phyloP scores from a whole-genome alignment of 2,329 filamentous ascomycete species.

The Fusarium sp. region DNA sequence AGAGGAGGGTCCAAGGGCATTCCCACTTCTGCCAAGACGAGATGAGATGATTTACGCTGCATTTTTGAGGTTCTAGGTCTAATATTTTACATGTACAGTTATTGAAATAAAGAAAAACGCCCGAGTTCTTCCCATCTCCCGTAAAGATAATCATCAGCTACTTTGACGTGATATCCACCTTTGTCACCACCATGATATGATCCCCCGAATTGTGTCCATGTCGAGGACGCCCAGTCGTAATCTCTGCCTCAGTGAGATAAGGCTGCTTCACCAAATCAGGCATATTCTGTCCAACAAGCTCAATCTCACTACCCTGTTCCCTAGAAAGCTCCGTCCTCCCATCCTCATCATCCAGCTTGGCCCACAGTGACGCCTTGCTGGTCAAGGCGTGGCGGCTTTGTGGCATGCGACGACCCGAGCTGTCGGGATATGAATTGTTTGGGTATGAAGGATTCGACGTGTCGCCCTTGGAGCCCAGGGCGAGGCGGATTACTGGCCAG shows the following conservation, averaged over 20 bases:
- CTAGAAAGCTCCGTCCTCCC: conserved; percentile 14
- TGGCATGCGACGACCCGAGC: conserved; percentile 31
- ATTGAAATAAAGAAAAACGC: background rate
- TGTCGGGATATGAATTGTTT: conserved; percentile 31
- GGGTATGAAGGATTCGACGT: conserved; percentile 39
- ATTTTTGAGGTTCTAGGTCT: background rate
- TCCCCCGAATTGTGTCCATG: conserved; percentile 14
- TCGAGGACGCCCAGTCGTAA: conserved; percentile 2
- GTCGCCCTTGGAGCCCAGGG: conserved; percentile 43
- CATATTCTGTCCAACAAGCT: conserved; percentile 37
- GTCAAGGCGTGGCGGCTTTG: conserved; percentile 22
- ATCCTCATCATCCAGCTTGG: conserved; percentile 45
- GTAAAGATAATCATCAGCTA: background rate
- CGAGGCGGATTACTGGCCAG: conserved; percentile 65
- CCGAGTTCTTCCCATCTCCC: background rate
- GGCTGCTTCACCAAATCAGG: conserved; percentile 28
- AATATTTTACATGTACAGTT: background rate
- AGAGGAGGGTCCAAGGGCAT: background rate
- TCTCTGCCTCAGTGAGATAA: conserved; percentile 11
- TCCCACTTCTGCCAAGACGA: background rate
- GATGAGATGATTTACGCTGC: background rate
- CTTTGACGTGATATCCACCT: conserved; percentile 41
- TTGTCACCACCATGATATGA: conserved; percentile 42
- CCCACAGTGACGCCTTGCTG: conserved; percentile 42
- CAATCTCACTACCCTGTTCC: conserved; percentile 44